Base-by-base conservation (phyloP, 2,329 filamentous ascomycete genomes). In the Fusarium sp. region DNA sequence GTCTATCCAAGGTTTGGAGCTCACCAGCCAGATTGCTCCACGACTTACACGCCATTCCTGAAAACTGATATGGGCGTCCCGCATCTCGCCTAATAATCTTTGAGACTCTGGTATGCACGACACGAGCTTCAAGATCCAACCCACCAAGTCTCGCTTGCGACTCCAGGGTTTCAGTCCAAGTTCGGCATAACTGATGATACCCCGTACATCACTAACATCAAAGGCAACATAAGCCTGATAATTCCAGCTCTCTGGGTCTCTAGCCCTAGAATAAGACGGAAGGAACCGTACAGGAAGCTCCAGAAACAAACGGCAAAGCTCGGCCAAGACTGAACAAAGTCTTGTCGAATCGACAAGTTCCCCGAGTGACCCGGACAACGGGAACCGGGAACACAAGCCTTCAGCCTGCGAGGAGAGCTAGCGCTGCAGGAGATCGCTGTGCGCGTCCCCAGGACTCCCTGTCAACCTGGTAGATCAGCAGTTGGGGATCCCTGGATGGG, bases 401-500 rank as follows among this genome's bases (percentile, higher is more conserved):
- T 23, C 62, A 56, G 50, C 51, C 53, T 65, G 62, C 64, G 61
- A 54, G 51, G 65, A 34, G 64, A 65, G 71, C 42, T 34, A 59
- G 61, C 58, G 65, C 69, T 69, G 69, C 68, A 69, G 62, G 61
- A 64, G 70, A 71, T 74, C 70, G 64, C 65, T 59, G 57, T 73
- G 64, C 70, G 68, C 58, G 61, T 71, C 67, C 34, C 61, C 40
- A 36, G 62, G 40, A 58, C 49, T 69, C 64, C 68, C 60, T 68
- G 65, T 54, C 55, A 29, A 51, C 53, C 36, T 58, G 49, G 68
- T 31, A 44, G 61, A 70, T 71, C 62, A 61, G 60, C 64, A 68
- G 61, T 70, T 71, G 62, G 70, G 64, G 23, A 44, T 54, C 59
- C 70, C 61, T 68, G 71, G 61, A 65, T 51, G 10, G 46, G 50